Base-by-base conservation (phyloP, 768 basidiomycete species). In the Lactarius indigo region DNA sequence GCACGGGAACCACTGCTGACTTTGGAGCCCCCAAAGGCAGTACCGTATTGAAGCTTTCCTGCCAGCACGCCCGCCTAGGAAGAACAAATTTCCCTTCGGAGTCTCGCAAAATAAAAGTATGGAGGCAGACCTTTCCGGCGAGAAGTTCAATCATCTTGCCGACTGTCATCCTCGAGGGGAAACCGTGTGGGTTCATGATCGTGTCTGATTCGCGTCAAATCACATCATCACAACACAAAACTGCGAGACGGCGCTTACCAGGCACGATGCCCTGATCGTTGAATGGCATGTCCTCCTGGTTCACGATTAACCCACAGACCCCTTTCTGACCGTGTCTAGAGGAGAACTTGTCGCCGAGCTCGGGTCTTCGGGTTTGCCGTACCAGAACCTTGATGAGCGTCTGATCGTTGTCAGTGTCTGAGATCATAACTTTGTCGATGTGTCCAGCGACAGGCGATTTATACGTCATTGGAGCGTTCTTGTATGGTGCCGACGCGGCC, bases 181-280 rank as follows among this genome's bases (percentile, higher is more conserved):
- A 98, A 74, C 97, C 97, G 78, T 99, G 97, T 3, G 97, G 97
- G 76, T 99, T 99, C 96, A 99, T 98, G 80, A 99, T 97, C 20
- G 96, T 94, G 78, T 99, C 96, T 90, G 78, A 37, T 55, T 44
- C n/a, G 60, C 35, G 64, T 52, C 28, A 59, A 65, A 59, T 72
- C 58, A 66, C 64, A 57, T 76, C 52, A 59, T 41, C 35, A 18
- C 5, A 15, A 2, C 17, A 28, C 31, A 52, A 39, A 15, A 23
- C 30, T 20, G 10, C 52, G 62, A 66, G 30, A 8, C 23, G 42
- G 65, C 52, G 76, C 83, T 67, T 77, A 91, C 92, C 92, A 57
- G 94, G 96, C 73, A 85, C 88, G 71, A 98, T 95, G 28, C 97
- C 97, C 76, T 94, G 91, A 78, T 98, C 96, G 73, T 97, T 97